Evolutionary conservation across 768 basidiomycete genomes (phyloP), one percentile per base, ranked within the genome.

Genomic region (Cytidiella melzeri): DNA sequence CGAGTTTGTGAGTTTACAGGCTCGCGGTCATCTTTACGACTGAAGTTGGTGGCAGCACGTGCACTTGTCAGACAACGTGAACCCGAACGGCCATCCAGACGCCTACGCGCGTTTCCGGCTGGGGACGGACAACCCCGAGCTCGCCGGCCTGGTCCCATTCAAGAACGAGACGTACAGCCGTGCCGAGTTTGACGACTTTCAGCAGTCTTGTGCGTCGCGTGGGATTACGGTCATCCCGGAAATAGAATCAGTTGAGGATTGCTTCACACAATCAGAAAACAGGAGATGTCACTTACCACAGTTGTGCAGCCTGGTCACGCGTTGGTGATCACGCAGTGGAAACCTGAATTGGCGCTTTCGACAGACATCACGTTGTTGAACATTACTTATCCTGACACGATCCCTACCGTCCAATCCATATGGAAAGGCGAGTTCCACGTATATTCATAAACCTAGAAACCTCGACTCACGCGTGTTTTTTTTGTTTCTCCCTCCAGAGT

Each of bases 291-390:
- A 18, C 26, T 50, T 18, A 23, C 15, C 18, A 26, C 23, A n/a
- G 23, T 34, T 10, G 3, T 20, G n/a, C 47, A 61, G 60, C 60
- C 60, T 6, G 74, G 66, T 0, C 74, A 76, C 53, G 69, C 73
- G 5, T 63, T 75, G 23, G 67, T 64, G 4, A 69, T 74, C 47
- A 67, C 69, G 18, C 69, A 74, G 48, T 75, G 73, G 74, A 72
- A 66, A 39, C 73, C 72, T 7, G 63, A 73, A 52, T 57, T 75
- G 11, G 67, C 68, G 57, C 52, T 68, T 12, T 60, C 64, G 11
- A 62, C 60, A 10, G 57, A 62, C 19, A 69, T 68, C 2, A 68
- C 71, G 45, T 51, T 64, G 13, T 61, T 74, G 23, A 70, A 73
- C 46, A 57, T 73, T 26, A 67, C 67, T 18, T 59, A 68, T 41